These are phyloP conservation scores for Aspergillus oerlinghausenensis DNA, from an alignment of 2,329 filamentous ascomycete genomes.

Conservation along the genomic window DNA sequence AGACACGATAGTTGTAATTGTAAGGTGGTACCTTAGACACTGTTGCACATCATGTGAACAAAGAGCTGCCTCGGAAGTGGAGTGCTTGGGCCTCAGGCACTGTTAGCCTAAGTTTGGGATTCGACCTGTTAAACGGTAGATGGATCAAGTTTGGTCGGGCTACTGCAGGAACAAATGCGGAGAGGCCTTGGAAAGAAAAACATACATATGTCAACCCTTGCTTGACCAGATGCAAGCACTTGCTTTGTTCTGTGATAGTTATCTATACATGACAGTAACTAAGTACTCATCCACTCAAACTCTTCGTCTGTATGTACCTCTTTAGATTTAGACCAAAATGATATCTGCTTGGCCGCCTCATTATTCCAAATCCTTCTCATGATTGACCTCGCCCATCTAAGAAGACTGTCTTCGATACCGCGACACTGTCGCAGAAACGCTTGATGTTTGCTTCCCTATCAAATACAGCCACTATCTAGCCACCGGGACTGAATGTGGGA, in stretches of 20 bases:
- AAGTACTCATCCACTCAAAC: not conserved
- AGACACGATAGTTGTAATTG: not conserved
- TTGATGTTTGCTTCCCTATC: not conserved
- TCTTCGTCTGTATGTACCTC: not conserved
- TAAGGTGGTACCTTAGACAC: too few species aligned
- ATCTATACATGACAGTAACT: not conserved
- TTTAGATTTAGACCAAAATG: not conserved
- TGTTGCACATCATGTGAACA: not conserved
- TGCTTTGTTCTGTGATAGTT: not conserved
- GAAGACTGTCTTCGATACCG: too few species aligned
- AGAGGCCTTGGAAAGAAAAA: conserved; percentile 7
- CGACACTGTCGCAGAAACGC: too few species aligned
- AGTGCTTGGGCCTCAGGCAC: not conserved
- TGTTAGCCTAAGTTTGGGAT: conserved; percentile 8
- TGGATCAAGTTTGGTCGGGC: conserved; percentile 24
- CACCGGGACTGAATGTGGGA: not conserved
- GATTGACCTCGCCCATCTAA: not conserved
- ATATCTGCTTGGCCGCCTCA: not conserved
- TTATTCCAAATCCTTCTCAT: not conserved
- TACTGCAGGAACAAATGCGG: conserved; percentile 36
- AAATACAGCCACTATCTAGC: not conserved
- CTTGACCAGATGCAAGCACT: not conserved
- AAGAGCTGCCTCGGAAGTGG: not conserved
- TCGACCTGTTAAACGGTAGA: conserved; percentile 18
- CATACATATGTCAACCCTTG: not conserved